phyloP scores from a whole-genome alignment of 2,329 filamentous ascomycete species.

The Colletotrichum sp. region DNA sequence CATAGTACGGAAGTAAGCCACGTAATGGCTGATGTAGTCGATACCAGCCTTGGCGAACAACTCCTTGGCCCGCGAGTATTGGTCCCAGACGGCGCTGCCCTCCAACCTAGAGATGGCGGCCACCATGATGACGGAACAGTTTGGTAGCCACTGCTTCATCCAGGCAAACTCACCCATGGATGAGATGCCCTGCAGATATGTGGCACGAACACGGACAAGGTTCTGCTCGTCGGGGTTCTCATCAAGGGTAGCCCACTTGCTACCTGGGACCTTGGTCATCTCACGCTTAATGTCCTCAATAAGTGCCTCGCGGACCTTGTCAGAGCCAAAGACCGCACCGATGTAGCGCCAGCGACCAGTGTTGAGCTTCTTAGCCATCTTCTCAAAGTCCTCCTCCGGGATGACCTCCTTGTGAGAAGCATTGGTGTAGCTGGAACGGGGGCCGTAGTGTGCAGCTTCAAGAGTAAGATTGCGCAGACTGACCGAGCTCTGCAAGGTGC shows the following conservation, averaged over 20 bases:
- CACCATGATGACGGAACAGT: constrained; percentile 13
- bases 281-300: constrained; percentile 1
- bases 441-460: constrained; percentile 8
- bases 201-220: not conserved
- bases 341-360: constrained; percentile 12
- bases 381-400: constrained; percentile 10
- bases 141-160: constrained; percentile 14
- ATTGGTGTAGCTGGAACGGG: constrained; percentile 10
- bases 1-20: constrained; percentile 13
- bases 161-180: constrained; percentile 14
- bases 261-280: constrained; percentile 7
- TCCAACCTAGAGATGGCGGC: not conserved
- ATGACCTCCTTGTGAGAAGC: constrained; percentile 13
- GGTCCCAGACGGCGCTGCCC: constrained; percentile 3
- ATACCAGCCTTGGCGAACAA: constrained; percentile 6
- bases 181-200: constrained; percentile 8
- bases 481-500: constrained; percentile 1
- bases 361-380: constrained; percentile 11
- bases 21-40: constrained; percentile 11
- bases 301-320: constrained; percentile 9
- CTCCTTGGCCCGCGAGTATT: constrained; percentile 4
- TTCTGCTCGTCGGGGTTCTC: constrained; percentile 5
- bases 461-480: constrained; percentile 6
- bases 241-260: constrained; percentile 11
- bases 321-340: constrained; percentile 3